Evolutionary conservation across 306 rosid species (phyloP), one percentile per base, ranked within the genome.

Genomic region (Senna tora): DNA sequence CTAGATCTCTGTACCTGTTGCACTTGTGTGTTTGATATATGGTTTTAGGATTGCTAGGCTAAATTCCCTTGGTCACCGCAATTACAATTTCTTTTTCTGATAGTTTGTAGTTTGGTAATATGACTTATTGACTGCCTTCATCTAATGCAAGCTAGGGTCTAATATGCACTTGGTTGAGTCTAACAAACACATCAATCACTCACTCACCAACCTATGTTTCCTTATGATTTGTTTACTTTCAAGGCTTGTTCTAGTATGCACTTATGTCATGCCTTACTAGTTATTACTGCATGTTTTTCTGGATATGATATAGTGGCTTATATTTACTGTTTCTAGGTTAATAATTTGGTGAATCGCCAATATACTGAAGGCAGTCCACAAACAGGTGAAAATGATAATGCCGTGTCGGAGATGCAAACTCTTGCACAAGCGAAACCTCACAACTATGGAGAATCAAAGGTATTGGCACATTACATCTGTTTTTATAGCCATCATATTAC

Each of bases 391-490:
- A 82, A 73, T 79, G 78, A 77, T 69, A 9, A 16, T 61, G 59
- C 75, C 4, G 45, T 46, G 9, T n/a, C n/a, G 82, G 99, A 95
- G 88, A 83, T 87, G 77, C 93, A 67, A 72, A 69, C 84, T 6
- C 82, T 70, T 51, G 49, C 47, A 22, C 73, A 79, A 32, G 43
- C 65, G 50, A 71, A 79, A 17, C 65, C 77, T 58, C 16, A 15
- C 49, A 57, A 75, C 19, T 13, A 59, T 71, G 78, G 75, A 69
- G 75, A 84, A 66, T 59, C 79, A 52, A 71, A 89, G 97, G 97
- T 89, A 79, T 69, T 28, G 50, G 70, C 74, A 3, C 5, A 32
- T 58, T 58, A 4, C 15, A 5, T 8, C 33, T 56, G 6, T 10
- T 54, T 54, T 33, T 54, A n/a, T n/a, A 0, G 16, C 36, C 62